phyloP scores from a whole-genome alignment of 169 alveolate species.

The Plasmodium knowlesi region DNA sequence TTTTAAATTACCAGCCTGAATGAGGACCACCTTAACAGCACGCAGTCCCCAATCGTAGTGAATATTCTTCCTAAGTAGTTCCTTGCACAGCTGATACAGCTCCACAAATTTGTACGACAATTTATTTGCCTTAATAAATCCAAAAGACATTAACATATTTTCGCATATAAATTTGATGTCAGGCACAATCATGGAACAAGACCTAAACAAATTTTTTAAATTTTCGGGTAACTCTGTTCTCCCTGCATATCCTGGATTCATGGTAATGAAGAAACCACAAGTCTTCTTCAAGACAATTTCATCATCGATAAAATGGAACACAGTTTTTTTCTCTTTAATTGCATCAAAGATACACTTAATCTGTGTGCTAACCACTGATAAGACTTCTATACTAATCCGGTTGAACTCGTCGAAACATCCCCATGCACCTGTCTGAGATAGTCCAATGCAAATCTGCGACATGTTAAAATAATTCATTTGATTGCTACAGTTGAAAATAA shows the following conservation, averaged over 20 bases:
- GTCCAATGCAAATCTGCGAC: conserved; percentile 97
- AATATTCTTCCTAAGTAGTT: conserved; percentile 92
- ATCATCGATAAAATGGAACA: conserved; percentile 87
- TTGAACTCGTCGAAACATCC: conserved; percentile 99
- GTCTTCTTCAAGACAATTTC: conserved; percentile 83
- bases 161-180: conserved; percentile 95
- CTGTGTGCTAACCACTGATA: conserved; percentile 97
- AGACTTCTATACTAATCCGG: conserved; percentile 96
- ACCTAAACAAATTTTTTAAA: conserved; percentile 95
- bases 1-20: conserved; percentile 96
- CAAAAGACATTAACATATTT: conserved; percentile 98
- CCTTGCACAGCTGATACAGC: conserved; percentile 90
- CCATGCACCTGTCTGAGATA: conserved; percentile 97
- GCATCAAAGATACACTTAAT: conserved; percentile 95
- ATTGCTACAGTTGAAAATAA: conserved; percentile 97
- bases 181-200: conserved; percentile 98
- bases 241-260: conserved; percentile 99
- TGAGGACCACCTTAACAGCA: conserved; percentile 96
- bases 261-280: conserved; percentile 89
- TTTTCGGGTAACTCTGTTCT: conserved; percentile 98
- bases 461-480: conserved; percentile 91
- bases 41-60: conserved; percentile 98
- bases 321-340: conserved; percentile 85
- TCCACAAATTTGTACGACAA: conserved; percentile 95
- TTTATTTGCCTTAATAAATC: conserved; percentile 93